phyloP scores from a whole-genome alignment of 192 early-diverging fungal genomes.

The Umbelopsis ramanniana region DNA sequence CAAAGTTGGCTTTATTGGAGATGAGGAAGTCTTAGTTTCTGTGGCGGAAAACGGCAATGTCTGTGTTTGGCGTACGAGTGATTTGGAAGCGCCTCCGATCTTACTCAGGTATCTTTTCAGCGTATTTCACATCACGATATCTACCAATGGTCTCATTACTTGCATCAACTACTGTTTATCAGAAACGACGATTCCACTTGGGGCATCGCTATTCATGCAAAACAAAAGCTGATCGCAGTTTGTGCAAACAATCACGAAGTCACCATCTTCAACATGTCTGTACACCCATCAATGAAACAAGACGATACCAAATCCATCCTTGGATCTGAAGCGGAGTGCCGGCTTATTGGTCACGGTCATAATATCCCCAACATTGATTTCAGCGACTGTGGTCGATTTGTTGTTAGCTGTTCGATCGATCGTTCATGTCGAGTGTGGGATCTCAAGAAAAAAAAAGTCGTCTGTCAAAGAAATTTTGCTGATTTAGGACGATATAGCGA shows the following conservation, averaged over 20 bases:
- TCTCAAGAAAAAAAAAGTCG: conserved; percentile 36
- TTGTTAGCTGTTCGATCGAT: conserved; percentile 63
- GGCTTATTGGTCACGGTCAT: conserved; percentile 57
- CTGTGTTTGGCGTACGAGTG: conserved; percentile 53
- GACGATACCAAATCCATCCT: conserved; percentile 20
- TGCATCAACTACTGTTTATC: not conserved
- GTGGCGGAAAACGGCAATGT: conserved; percentile 60
- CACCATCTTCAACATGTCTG: conserved; percentile 46
- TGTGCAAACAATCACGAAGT: conserved; percentile 53
- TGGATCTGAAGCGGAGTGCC: conserved; percentile 27
- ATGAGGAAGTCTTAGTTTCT: conserved; percentile 56
- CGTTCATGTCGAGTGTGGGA: conserved; percentile 56
- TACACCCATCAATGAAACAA: not conserved
- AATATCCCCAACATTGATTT: conserved; percentile 67
- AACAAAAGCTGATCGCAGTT: conserved; percentile 55
- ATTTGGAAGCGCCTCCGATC: conserved; percentile 44
- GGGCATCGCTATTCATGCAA: conserved; percentile 62
- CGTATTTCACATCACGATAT: no score
- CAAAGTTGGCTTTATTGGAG: conserved; percentile 51
- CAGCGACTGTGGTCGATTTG: conserved; percentile 53
- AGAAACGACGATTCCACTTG: conserved; percentile 54
- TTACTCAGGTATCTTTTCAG: conserved; percentile 40
- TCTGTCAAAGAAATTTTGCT: conserved; percentile 34
- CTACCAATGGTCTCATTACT: no score
- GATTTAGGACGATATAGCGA: conserved; percentile 37